Conservation (phyloP, 2,329 filamentous ascomycete genomes). For the Stagonosporopsis cucurbitacearum region DNA sequence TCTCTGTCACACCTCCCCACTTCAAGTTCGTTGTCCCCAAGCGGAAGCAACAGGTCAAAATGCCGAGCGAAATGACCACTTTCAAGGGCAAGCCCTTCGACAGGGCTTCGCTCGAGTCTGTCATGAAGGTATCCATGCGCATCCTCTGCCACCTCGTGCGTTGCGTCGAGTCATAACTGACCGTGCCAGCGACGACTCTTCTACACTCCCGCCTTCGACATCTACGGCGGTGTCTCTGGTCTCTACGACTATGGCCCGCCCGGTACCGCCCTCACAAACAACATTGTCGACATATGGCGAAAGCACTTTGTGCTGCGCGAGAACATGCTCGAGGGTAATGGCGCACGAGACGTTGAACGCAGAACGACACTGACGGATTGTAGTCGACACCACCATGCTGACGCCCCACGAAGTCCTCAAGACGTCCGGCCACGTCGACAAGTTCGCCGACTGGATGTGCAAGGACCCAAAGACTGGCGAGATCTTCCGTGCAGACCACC, state of each 20-base stretch:
- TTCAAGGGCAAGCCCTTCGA: constrained; percentile 88
- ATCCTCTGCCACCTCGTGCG: constrained; percentile 3
- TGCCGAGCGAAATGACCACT: constrained; percentile 54
- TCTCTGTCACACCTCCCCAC: constrained; percentile 42
- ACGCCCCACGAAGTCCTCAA: constrained; percentile 94
- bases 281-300: constrained; percentile 87
- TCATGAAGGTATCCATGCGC: constrained; percentile 78
- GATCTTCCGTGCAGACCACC: constrained; percentile 93
- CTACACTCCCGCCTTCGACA: constrained; percentile 94
- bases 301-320: constrained; percentile 94
- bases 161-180: constrained; percentile 35
- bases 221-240: constrained; percentile 86
- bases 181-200: constrained; percentile 61
- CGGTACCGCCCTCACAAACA: constrained; percentile 83
- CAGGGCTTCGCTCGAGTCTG: constrained; percentile 77
- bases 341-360: constrained; percentile 15
- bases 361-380: constrained; percentile 24
- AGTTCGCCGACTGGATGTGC: constrained; percentile 99
- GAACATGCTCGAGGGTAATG: constrained; percentile 78
- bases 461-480: constrained; percentile 98
- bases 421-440: constrained; percentile 92
- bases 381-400: constrained; percentile 87
- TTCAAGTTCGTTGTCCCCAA: constrained; percentile 38
- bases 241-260: constrained; percentile 95
- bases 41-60: constrained; percentile 39